Percentiles rank a stretch among this genome's conserved stretches.
phyloP scores from a whole-genome alignment of 257 asterid species.

The Nicotiana otophora region DNA sequence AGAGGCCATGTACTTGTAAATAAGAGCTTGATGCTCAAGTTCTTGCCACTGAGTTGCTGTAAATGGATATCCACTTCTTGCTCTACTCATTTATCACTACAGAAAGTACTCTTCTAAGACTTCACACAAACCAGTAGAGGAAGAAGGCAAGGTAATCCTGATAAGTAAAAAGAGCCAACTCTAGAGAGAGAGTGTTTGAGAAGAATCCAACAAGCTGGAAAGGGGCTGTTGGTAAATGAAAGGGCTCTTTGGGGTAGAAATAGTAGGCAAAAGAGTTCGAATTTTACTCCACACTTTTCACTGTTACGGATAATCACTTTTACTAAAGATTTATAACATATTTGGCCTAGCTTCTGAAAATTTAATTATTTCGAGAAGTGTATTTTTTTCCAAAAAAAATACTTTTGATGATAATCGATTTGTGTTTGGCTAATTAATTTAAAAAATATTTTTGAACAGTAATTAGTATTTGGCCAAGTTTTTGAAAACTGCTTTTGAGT shows the following conservation, averaged over 20 bases:
- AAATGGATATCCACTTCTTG: conserved; percentile 54
- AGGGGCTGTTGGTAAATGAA: neutral
- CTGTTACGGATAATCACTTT: too few species aligned
- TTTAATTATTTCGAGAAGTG: too few species aligned
- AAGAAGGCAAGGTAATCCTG: neutral
- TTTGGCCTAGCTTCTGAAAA: too few species aligned
- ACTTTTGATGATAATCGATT: too few species aligned
- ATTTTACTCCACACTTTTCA: neutral
- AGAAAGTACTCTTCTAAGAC: neutral
- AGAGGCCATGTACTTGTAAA: conserved; percentile 74
- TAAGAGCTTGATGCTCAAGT: conserved; percentile 85
- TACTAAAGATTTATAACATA: too few species aligned
- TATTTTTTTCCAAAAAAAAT: too few species aligned
- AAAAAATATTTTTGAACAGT: too few species aligned
- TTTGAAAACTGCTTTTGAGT: too few species aligned
- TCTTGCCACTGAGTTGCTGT: conserved; percentile 86
- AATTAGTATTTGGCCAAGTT: too few species aligned
- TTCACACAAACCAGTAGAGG: neutral
- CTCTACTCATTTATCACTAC: conserved; percentile 27
- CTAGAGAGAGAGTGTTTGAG: neutral
- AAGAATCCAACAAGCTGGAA: neutral
- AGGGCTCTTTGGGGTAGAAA: conserved; percentile 7
- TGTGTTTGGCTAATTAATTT: too few species aligned
- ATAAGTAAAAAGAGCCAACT: neutral
- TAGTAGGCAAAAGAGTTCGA: conserved; percentile 39